Conservation (phyloP, 192 early-diverging fungal genomes). For the Rhizophlyctis rosea region DNA sequence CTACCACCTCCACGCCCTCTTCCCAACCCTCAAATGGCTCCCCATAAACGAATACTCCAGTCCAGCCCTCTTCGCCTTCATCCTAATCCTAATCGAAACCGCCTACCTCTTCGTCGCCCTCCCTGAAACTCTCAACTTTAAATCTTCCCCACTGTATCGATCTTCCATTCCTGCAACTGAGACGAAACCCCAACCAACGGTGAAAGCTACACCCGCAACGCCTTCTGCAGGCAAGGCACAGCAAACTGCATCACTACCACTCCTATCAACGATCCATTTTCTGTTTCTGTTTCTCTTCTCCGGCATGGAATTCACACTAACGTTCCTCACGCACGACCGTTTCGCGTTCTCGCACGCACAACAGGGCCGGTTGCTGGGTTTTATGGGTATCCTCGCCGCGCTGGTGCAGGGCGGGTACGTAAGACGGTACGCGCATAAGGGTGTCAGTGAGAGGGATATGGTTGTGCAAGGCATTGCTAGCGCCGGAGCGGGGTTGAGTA, state of each 20-base stretch:
- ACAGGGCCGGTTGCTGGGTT: slow-evolving; percentile 83
- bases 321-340: slow-evolving; percentile 92
- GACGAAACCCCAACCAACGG: slow-evolving; percentile 12
- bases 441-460: slow-evolving; percentile 65
- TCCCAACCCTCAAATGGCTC: slow-evolving; percentile 33
- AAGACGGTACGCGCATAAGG: slow-evolving; percentile 61
- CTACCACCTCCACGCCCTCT: slow-evolving; percentile 39
- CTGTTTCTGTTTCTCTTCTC: slow-evolving; percentile 89
- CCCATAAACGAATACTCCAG: slow-evolving; percentile 75
- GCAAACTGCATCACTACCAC: slow-evolving; percentile 4
- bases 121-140: slow-evolving; percentile 69
- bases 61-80: slow-evolving; percentile 84
- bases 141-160: slow-evolving; percentile 15
- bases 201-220: slow-evolving; percentile 13
- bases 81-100: slow-evolving; percentile 77
- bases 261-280: slow-evolving; percentile 75
- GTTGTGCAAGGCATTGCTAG: slow-evolving; percentile 75
- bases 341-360: slow-evolving; percentile 81
- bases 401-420: slow-evolving; percentile 93
- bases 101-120: slow-evolving; percentile 69
- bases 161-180: neutral
- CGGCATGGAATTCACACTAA: slow-evolving; percentile 98
- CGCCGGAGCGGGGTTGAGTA: slow-evolving; percentile 61
- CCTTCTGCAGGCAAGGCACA: slow-evolving; percentile 1
- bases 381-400: slow-evolving; percentile 83